phyloP scores from a whole-genome alignment of 345 rosid genomes.

The Geranium rotundifolium region DNA sequence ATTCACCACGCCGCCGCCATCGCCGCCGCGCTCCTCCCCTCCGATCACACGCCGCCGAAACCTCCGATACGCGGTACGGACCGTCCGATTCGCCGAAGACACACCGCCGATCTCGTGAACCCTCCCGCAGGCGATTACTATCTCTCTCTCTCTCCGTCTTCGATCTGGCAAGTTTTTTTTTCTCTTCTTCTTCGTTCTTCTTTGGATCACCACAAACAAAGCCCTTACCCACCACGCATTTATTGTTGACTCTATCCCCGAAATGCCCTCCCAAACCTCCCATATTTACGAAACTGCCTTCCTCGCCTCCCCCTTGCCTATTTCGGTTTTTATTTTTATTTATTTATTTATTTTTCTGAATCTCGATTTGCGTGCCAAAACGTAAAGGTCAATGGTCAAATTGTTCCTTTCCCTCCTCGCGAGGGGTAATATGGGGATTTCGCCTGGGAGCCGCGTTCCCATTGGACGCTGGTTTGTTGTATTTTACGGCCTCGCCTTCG shows the following conservation, averaged over 20 bases:
- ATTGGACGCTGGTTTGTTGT: not conserved
- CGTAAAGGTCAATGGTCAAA: not conserved
- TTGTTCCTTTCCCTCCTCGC: not conserved
- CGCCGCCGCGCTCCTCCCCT: not conserved
- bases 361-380: not conserved
- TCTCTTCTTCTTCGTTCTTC: not conserved
- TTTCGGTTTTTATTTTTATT: not conserved
- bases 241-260: constrained; percentile 12
- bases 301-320: not conserved
- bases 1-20: not conserved
- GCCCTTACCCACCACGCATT: constrained; percentile 26
- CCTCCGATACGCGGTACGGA: not conserved
- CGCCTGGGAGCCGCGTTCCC: not conserved
- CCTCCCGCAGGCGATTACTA: not conserved
- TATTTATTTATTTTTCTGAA: no score
- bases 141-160: not conserved
- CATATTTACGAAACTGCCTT: not conserved
- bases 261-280: constrained; percentile 12
- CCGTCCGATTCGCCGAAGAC: not conserved
- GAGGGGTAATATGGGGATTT: not conserved
- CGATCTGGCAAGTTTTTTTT: not conserved
- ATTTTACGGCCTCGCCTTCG: no score
- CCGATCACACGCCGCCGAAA: not conserved
- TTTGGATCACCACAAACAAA: constrained; percentile 19
- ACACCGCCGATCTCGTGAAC: not conserved